Conservation (phyloP, 257 asterid genomes). For the Striga asiatica region DNA sequence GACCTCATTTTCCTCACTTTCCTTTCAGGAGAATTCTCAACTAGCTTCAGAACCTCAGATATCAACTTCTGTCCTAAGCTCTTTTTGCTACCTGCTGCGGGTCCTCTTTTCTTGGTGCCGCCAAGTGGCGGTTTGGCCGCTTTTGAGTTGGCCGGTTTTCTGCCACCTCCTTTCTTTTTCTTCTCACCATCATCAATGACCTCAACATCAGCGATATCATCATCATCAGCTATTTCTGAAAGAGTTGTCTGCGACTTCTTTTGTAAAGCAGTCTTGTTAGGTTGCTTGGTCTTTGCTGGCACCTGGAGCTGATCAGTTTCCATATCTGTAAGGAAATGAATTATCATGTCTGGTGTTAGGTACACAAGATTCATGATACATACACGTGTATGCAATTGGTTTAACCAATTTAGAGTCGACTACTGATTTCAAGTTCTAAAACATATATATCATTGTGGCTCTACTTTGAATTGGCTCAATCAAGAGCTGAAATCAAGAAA, state of each 20-base stretch:
- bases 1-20: constrained; percentile 77
- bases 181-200: constrained; percentile 24
- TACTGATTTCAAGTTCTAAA: background rate
- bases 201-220: constrained; percentile 36
- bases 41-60: constrained; percentile 54
- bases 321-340: constrained; percentile 27
- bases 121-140: constrained; percentile 41
- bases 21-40: constrained; percentile 58
- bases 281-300: constrained; percentile 32
- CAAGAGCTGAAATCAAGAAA: too few relatives aligned
- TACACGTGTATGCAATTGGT: too few relatives aligned
- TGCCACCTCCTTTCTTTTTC: constrained; percentile 41
- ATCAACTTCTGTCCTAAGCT: constrained; percentile 38
- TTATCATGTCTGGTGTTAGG: too few relatives aligned
- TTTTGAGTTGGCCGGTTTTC: constrained; percentile 34
- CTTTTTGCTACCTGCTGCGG: constrained; percentile 30
- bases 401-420: too few relatives aligned
- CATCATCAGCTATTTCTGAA: constrained; percentile 35
- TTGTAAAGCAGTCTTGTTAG: constrained; percentile 39
- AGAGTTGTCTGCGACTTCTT: constrained; percentile 31
- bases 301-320: constrained; percentile 30
- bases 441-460: too few relatives aligned
- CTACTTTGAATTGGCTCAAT: too few relatives aligned
- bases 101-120: constrained; percentile 51
- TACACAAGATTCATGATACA: too few relatives aligned